These are phyloP conservation scores for Apiotrichum brassicae DNA, from an alignment of 1,284 basidiomycete species.

Conservation along the genomic window DNA sequence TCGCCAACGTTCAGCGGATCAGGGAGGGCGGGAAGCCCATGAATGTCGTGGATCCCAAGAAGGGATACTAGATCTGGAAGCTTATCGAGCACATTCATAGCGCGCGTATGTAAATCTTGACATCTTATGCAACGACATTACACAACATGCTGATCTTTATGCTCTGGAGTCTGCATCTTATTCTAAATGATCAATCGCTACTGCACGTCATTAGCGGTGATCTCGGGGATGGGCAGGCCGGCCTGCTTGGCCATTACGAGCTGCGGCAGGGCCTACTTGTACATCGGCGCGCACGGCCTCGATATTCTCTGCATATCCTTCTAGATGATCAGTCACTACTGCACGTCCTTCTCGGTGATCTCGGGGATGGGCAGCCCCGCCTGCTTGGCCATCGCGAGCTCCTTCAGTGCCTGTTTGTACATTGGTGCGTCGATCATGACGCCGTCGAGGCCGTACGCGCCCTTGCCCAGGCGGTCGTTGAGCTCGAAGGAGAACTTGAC, in stretches of 20 bases:
- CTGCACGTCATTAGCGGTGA: slow-evolving; percentile 17
- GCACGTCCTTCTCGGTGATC: slow-evolving; percentile 18
- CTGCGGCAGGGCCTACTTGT: slow-evolving; percentile 64
- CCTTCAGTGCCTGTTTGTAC: slow-evolving; percentile 67
- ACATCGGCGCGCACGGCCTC: slow-evolving; percentile 87
- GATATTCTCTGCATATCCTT: too few relatives aligned
- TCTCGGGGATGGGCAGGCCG: slow-evolving; percentile 56
- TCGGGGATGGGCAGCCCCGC: slow-evolving; percentile 61
- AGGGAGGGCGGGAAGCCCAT: slow-evolving; percentile 30
- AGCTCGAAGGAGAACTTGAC: slow-evolving; percentile 51
- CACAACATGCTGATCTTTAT: too few relatives aligned
- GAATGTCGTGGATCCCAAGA: slow-evolving; percentile 39
- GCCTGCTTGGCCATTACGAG: slow-evolving; percentile 60
- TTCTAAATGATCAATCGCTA: too few relatives aligned
- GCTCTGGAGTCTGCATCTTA: too few relatives aligned
- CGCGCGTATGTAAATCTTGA: too few relatives aligned
- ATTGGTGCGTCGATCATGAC: slow-evolving; percentile 92
- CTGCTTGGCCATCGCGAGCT: slow-evolving; percentile 57
- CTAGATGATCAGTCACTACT: too few relatives aligned
- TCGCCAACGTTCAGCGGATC: slow-evolving; percentile 43
- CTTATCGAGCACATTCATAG: background rate
- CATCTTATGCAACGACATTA: too few relatives aligned
- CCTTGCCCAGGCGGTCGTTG: slow-evolving; percentile 46
- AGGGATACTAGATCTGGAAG: slow-evolving; percentile 34
- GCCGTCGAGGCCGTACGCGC: slow-evolving; percentile 60